phyloP scores from a whole-genome alignment of 176 grass and related monocot genomes.

The Rhipidocladum racemiflorum region DNA sequence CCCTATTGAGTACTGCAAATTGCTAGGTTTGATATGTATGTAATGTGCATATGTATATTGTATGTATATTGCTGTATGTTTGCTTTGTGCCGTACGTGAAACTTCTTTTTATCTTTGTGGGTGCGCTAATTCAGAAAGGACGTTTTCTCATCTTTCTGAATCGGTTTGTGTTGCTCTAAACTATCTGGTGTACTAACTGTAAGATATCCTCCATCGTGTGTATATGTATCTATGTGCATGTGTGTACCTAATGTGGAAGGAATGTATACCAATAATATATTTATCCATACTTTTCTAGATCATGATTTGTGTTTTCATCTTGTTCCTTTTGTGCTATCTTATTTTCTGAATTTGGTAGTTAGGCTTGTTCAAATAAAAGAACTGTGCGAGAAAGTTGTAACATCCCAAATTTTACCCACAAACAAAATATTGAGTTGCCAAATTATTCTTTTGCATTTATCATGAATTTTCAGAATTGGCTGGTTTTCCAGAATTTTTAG shows the following conservation, averaged over 20 bases:
- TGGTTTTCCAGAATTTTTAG: no score
- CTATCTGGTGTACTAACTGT: not conserved
- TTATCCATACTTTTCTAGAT: not conserved
- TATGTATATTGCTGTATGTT: not conserved
- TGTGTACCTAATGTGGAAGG: not conserved
- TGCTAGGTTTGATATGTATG: not conserved
- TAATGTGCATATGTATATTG: not conserved
- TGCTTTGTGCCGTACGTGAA: not conserved
- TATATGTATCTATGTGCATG: not conserved
- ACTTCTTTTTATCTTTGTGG: not conserved
- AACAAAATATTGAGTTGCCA: no score
- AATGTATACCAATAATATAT: not conserved
- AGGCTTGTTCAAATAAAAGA: not conserved
- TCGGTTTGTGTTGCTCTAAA: slow-evolving; percentile 1
- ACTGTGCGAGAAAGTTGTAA: no score
- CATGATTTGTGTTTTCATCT: not conserved
- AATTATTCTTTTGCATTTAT: no score
- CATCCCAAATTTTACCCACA: no score
- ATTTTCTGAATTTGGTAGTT: not conserved
- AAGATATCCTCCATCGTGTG: not conserved
- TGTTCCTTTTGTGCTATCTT: not conserved
- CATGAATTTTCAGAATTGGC: no score
- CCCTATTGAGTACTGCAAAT: not conserved
- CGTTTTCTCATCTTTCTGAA: slow-evolving; percentile 24
- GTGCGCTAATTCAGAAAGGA: slow-evolving; percentile 29